Conservation (phyloP, 164 flowering plant genomes). For the Protea cynaroides region DNA sequence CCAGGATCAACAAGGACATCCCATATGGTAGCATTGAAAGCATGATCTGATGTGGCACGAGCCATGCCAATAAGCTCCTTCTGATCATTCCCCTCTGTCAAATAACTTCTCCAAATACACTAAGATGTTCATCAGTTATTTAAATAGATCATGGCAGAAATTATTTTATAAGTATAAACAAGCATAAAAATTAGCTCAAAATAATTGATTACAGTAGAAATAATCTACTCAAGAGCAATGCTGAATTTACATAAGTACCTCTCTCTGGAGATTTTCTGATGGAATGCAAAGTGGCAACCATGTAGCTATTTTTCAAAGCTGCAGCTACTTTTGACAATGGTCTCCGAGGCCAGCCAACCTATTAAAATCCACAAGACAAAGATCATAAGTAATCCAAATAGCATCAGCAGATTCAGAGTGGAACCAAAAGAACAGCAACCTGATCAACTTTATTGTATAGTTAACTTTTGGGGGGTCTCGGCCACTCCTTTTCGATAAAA, state of each 20-base stretch:
- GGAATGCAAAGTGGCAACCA: conserved; percentile 87
- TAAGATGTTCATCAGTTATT: conserved; percentile 37
- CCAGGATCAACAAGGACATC: conserved; percentile 92
- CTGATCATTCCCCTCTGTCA: conserved; percentile 68
- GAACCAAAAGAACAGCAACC: no score
- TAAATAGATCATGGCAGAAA: conserved; percentile 24
- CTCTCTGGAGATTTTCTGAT: conserved; percentile 43
- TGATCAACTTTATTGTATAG: no score
- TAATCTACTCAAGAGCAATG: background rate
- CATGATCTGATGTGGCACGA: conserved; percentile 97
- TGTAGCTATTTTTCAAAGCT: conserved; percentile 92
- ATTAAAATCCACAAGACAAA: conserved; percentile 10
- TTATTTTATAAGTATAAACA: conserved; percentile 5
- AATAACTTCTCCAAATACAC: conserved; percentile 61
- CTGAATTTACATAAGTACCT: conserved; percentile 38
- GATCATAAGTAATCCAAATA: conserved; percentile 3
- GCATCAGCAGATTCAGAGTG: background rate
- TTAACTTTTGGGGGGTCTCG: no score
- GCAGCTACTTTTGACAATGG: conserved; percentile 77
- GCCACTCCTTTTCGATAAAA: no score
- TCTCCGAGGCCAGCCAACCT: conserved; percentile 99
- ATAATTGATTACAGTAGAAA: background rate
- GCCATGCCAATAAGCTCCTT: conserved; percentile 94
- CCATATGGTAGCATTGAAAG: conserved; percentile 98
- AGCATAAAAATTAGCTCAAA: conserved; percentile 13